Evolutionary conservation across 2,329 filamentous ascomycete genomes (phyloP).

Genomic region (Alternaria novae-zelandiae): DNA sequence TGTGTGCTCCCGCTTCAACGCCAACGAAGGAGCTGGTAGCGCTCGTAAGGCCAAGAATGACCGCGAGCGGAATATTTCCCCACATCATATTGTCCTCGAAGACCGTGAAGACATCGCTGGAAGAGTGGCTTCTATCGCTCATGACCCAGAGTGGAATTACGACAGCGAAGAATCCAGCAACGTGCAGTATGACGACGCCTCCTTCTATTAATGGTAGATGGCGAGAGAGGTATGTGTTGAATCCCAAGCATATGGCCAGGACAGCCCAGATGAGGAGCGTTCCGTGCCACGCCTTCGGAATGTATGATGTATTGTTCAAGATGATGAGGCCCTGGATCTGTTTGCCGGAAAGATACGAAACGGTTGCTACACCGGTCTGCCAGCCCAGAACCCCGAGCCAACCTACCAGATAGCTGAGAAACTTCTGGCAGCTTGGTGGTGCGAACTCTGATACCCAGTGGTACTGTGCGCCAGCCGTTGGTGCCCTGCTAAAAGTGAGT

Average conservation of each 20-base stretch:
- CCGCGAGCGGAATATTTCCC: background rate
- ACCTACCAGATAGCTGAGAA: slow-evolving; percentile 50
- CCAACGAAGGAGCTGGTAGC: slow-evolving; percentile 49
- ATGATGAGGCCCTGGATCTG: slow-evolving; percentile 47
- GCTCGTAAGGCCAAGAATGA: slow-evolving; percentile 44
- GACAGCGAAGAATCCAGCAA: slow-evolving; percentile 58
- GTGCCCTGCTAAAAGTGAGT: slow-evolving; percentile 24
- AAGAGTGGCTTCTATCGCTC: slow-evolving; percentile 41
- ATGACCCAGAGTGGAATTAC: slow-evolving; percentile 45
- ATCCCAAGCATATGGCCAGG: slow-evolving; percentile 37
- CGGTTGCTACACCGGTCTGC: slow-evolving; percentile 54
- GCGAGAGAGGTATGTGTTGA: slow-evolving; percentile 52
- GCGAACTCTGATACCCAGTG: slow-evolving; percentile 47
- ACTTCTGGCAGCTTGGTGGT: slow-evolving; percentile 45
- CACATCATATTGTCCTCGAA: slow-evolving; percentile 51
- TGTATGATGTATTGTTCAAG: slow-evolving; percentile 51
- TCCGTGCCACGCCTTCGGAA: slow-evolving; percentile 51
- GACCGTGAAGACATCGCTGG: slow-evolving; percentile 50
- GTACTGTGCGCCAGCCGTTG: slow-evolving; percentile 43
- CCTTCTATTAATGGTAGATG: slow-evolving; percentile 37
- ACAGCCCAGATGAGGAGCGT: slow-evolving; percentile 56
- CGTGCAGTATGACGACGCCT: slow-evolving; percentile 50
- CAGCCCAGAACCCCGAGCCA: slow-evolving; percentile 56
- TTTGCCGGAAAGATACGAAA: slow-evolving; percentile 51
- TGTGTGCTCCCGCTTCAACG: slow-evolving; percentile 43